phyloP scores from a whole-genome alignment of 176 grass and related monocot species.

The Pharus latifolius region DNA sequence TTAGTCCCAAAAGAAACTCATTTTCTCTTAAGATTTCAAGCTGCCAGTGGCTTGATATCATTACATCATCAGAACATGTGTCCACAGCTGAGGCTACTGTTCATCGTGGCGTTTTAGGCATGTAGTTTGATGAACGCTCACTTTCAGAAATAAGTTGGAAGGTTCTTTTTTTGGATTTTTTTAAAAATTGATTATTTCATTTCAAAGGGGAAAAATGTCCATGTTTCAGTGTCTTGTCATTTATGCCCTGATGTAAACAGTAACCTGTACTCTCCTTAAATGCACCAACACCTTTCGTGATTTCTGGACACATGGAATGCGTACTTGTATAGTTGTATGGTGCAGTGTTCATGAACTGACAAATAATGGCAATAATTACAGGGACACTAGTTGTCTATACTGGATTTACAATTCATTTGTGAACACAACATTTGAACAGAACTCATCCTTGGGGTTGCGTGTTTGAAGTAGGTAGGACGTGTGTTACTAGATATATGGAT shows the following conservation, averaged over 20 bases:
- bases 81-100: not conserved
- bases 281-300: conserved; percentile 2
- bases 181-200: not conserved
- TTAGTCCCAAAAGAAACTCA: not conserved
- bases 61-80: not conserved
- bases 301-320: not conserved
- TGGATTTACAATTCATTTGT: conserved; percentile 2
- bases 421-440: conserved; percentile 8
- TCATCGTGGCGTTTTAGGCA: not conserved
- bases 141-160: not conserved
- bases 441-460: not conserved
- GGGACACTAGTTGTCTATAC: not conserved
- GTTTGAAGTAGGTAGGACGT: conserved; percentile 5
- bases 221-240: not conserved
- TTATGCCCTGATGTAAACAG: conserved; percentile 10
- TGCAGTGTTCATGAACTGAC: not conserved
- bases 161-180: not conserved
- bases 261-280: not conserved
- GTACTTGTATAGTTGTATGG: not conserved
- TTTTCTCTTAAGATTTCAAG: not conserved
- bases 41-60: not conserved
- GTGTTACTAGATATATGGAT: not conserved
- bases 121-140: not conserved
- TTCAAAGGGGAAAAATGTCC: not conserved
- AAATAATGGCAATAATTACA: not conserved